A percentile compares a stretch with the other conserved stretches of the same genome.
These are phyloP conservation scores for Apiospora rasikravindrae DNA, from an alignment of 2,329 filamentous ascomycete species.

Conservation along the genomic window DNA sequence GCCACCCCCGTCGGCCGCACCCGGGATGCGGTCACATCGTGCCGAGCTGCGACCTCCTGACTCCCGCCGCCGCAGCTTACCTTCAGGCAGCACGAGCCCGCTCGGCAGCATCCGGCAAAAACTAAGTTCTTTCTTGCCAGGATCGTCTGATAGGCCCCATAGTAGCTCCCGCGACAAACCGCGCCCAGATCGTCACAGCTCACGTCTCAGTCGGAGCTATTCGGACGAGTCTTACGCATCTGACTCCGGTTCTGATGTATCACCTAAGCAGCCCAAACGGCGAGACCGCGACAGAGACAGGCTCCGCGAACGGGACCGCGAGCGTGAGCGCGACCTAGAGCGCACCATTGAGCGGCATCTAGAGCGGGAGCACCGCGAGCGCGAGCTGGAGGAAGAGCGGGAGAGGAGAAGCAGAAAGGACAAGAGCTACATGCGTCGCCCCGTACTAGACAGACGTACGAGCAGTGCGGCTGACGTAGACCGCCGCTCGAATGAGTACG, in stretches of 20 bases:
- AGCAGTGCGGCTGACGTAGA: constrained; percentile 40
- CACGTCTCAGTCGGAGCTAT: constrained; percentile 33
- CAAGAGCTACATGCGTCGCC: constrained; percentile 34
- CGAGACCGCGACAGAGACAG: constrained; percentile 22
- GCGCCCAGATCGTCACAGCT: constrained; percentile 30
- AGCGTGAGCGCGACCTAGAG: constrained; percentile 33
- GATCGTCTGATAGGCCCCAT: constrained; percentile 35
- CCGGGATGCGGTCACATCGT: constrained; percentile 30
- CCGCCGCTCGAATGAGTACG: constrained; percentile 31
- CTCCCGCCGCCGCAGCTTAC: constrained; percentile 33
- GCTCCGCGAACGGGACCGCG: constrained; percentile 25
- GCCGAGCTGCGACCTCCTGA: constrained; percentile 35
- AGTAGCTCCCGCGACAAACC: constrained; percentile 38
- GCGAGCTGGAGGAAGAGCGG: constrained; percentile 29
- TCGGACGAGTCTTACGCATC: constrained; percentile 37
- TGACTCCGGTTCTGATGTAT: constrained; percentile 34
- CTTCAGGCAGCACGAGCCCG: constrained; percentile 27
- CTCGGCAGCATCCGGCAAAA: constrained; percentile 34
- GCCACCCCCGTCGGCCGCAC: constrained; percentile 21
- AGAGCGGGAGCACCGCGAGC: constrained; percentile 26
- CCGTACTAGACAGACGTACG: constrained; percentile 32
- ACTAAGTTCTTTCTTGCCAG: constrained; percentile 33
- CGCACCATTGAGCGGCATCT: constrained; percentile 33
- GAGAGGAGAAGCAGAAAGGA: constrained; percentile 34
- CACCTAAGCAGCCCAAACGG: constrained; percentile 29